A percentile compares a stretch with the other conserved stretches of the same genome.
These are phyloP conservation scores for Vitis amurensis DNA, from an alignment of 164 flowering plant species.

Conservation along the genomic window DNA sequence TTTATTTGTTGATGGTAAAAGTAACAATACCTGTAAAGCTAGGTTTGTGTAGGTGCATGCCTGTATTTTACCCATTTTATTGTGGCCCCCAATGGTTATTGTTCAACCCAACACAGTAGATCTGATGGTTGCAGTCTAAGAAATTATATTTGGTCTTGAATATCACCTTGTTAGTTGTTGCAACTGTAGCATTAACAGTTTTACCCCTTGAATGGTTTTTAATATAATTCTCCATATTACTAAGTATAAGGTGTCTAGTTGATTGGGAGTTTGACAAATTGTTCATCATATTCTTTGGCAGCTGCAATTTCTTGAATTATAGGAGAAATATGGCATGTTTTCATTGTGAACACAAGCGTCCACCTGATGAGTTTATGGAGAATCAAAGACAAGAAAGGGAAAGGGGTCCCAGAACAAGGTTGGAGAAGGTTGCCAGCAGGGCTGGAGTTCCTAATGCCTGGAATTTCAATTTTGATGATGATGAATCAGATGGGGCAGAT, in stretches of 20 bases:
- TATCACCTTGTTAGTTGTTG: too few relatives aligned
- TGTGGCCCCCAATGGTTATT: too few relatives aligned
- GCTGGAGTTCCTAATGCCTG: slow-evolving; percentile 73
- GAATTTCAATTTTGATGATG: slow-evolving; percentile 96
- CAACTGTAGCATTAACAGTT: too few relatives aligned
- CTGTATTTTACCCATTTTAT: too few relatives aligned
- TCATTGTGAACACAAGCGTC: slow-evolving; percentile 95
- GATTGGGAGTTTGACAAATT: neutral
- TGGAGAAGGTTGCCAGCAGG: slow-evolving; percentile 41
- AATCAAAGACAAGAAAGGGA: slow-evolving; percentile 51
- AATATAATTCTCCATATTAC: too few relatives aligned
- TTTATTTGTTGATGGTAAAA: neutral
- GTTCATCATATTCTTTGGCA: slow-evolving; percentile 25
- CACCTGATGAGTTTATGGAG: slow-evolving; percentile 70
- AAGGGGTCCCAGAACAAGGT: slow-evolving; percentile 37
- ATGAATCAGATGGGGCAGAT: slow-evolving; percentile 99
- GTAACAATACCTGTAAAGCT: neutral
- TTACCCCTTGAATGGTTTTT: too few relatives aligned
- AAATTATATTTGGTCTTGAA: too few relatives aligned
- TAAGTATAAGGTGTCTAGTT: neutral
- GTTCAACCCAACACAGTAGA: neutral
- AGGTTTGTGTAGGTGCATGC: neutral
- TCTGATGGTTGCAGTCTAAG: neutral
- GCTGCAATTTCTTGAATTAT: slow-evolving; percentile 97
- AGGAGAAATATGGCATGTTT: slow-evolving; percentile 92